Conservation (phyloP, 345 rosid species). For the Durio zibethinus region DNA sequence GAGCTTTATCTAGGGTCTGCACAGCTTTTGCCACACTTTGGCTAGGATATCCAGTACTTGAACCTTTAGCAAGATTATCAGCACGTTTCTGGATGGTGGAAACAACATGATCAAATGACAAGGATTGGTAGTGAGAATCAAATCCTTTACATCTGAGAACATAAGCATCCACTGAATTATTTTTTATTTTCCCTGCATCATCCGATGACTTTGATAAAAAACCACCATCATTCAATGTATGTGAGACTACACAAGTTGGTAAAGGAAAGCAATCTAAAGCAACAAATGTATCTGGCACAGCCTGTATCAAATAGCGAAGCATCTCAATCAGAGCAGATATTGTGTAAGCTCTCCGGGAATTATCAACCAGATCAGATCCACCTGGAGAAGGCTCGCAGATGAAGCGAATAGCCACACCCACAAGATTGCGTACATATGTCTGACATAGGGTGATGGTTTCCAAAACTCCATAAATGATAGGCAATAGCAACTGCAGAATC, state of each 20-base stretch:
- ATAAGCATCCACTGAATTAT: constrained; percentile 46
- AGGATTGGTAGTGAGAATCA: constrained; percentile 71
- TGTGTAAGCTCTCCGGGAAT: constrained; percentile 92
- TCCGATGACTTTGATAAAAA: constrained; percentile 66
- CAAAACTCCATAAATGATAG: constrained; percentile 79
- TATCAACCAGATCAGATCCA: constrained; percentile 91
- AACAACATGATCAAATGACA: constrained; percentile 67
- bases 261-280: constrained; percentile 93
- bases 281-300: constrained; percentile 95
- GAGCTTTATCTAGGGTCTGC: constrained; percentile 85
- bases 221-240: constrained; percentile 61
- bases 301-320: constrained; percentile 83
- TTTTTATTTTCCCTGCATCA: constrained; percentile 58
- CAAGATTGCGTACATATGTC: constrained; percentile 77
- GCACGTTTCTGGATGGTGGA: constrained; percentile 70
- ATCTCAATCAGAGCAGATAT: constrained; percentile 84
- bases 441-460: constrained; percentile 85
- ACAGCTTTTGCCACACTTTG: constrained; percentile 81
- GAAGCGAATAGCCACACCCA: constrained; percentile 68
- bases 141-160: constrained; percentile 56
- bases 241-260: constrained; percentile 68
- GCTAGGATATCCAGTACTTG: constrained; percentile 63
- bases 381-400: constrained; percentile 86
- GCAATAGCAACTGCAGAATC: constrained; percentile 80
- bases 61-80: constrained; percentile 72